Conservation (phyloP, 495 filamentous ascomycete species). For the Aspergillus incahuasiensis region DNA sequence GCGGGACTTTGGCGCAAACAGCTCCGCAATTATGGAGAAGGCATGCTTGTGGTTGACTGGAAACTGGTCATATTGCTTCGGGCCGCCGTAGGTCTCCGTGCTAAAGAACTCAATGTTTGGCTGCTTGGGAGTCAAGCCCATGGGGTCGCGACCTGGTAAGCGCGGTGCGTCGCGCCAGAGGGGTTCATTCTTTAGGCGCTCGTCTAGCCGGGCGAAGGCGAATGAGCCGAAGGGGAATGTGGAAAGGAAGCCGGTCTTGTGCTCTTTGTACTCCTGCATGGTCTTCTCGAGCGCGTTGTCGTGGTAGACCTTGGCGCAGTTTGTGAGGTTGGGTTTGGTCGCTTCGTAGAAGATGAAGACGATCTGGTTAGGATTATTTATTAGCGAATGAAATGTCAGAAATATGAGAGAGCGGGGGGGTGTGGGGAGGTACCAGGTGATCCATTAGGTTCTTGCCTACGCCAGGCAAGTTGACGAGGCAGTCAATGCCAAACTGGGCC, state of each 20-base stretch:
- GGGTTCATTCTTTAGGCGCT: constrained; percentile 41
- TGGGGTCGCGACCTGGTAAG: constrained; percentile 44
- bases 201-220: constrained; percentile 48
- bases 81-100: constrained; percentile 50
- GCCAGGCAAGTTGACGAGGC: constrained; percentile 45
- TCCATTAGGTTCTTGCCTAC: constrained; percentile 55
- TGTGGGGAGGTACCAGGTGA: constrained; percentile 31
- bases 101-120: constrained; percentile 51
- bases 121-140: constrained; percentile 44
- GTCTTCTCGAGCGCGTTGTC: constrained; percentile 33
- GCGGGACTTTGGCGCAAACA: constrained; percentile 37
- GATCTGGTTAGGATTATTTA: constrained; percentile 17
- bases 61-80: constrained; percentile 45
- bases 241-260: constrained; percentile 46
- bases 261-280: constrained; percentile 44
- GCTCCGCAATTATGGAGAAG: constrained; percentile 40
- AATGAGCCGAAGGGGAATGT: constrained; percentile 52
- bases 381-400: not conserved
- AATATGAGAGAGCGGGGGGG: not conserved
- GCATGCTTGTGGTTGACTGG: constrained; percentile 39
- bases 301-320: constrained; percentile 37
- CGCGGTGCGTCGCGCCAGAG: constrained; percentile 39
- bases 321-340: constrained; percentile 38
- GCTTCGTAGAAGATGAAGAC: constrained; percentile 49
- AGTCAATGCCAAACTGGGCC: constrained; percentile 41